Conservation (phyloP, 495 filamentous ascomycete genomes). For the Penicillium coprophilum region DNA sequence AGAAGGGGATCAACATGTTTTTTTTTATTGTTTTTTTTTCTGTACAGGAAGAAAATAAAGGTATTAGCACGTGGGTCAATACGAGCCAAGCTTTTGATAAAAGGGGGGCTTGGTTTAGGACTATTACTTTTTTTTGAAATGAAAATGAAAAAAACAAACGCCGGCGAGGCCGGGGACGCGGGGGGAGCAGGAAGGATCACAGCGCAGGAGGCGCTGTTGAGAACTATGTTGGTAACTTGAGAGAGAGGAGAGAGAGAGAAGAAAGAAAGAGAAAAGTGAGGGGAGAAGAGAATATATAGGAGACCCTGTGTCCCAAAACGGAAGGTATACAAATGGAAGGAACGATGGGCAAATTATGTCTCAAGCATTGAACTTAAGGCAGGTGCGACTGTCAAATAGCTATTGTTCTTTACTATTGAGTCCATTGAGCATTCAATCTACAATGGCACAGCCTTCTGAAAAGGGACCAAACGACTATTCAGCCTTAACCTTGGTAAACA, state of each 20-base stretch:
- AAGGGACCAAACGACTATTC: neutral
- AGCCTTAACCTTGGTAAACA: neutral
- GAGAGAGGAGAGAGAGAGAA: neutral
- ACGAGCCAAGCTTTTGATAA: neutral
- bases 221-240: neutral
- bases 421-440: neutral
- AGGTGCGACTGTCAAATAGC: neutral
- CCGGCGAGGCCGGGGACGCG: neutral
- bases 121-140: neutral
- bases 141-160: neutral
- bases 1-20: slow-evolving; percentile 15
- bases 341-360: neutral
- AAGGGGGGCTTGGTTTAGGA: neutral
- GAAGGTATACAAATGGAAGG: neutral
- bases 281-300: neutral
- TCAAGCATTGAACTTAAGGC: neutral
- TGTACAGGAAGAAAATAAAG: neutral
- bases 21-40: neutral
- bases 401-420: neutral
- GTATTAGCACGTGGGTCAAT: neutral
- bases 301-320: neutral
- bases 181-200: neutral
- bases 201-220: neutral
- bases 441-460: neutral
- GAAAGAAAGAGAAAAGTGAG: neutral